A percentile compares a stretch with the other conserved stretches of the same genome.
These are phyloP conservation scores for Nemophila menziesii DNA, from an alignment of 257 asterid genomes.

Conservation along the genomic window DNA sequence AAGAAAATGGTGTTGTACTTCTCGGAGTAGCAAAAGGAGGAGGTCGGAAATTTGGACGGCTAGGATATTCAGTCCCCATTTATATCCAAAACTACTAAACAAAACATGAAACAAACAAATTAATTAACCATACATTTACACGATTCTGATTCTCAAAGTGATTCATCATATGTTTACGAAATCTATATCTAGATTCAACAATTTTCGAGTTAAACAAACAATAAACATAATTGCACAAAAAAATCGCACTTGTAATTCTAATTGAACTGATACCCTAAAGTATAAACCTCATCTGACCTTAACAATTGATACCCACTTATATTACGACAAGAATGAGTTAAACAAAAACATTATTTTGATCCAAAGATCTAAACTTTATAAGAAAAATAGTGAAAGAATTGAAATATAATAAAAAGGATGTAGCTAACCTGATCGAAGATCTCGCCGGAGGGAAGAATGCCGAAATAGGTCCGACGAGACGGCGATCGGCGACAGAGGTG, in stretches of 20 bases:
- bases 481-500: neutral
- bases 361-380: neutral
- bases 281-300: no score
- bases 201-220: neutral
- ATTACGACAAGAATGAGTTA: neutral
- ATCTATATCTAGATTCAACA: neutral
- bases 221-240: neutral
- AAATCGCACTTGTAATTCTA: neutral
- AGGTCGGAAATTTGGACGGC: conserved; percentile 9
- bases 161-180: no score
- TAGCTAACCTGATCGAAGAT: neutral
- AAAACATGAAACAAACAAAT: neutral
- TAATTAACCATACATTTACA: no score
- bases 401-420: neutral
- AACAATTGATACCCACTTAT: neutral
- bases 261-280: neutral
- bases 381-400: no score
- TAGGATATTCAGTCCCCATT: conserved; percentile 21
- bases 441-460: neutral
- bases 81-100: conserved; percentile 1
- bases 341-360: no score
- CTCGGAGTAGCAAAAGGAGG: conserved; percentile 12
- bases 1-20: conserved; percentile 14
- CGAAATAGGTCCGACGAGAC: neutral
- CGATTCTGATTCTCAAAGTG: no score